Evolutionary conservation across 768 basidiomycete genomes (phyloP).

Genomic region (Termitomyces sp.): DNA sequence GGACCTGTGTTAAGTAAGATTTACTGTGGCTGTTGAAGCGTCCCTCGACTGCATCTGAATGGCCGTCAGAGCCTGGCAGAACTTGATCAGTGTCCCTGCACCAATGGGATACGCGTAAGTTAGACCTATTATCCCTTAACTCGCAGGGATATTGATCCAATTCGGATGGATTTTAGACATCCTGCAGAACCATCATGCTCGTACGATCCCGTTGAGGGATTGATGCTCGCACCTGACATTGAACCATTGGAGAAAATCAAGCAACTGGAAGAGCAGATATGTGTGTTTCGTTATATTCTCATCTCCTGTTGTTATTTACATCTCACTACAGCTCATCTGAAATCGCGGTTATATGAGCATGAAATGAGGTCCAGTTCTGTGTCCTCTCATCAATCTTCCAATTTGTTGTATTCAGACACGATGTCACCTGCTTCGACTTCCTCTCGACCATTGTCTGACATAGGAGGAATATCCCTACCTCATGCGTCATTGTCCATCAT

Average conservation of each 20-base stretch:
- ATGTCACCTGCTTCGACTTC: constrained; percentile 15
- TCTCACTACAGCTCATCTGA: constrained; percentile 52
- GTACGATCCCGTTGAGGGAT: constrained; percentile 84
- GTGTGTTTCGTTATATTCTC: constrained; percentile 31
- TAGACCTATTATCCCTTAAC: not conserved
- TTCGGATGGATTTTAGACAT: constrained; percentile 44
- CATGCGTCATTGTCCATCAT: constrained; percentile 42
- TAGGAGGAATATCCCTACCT: constrained; percentile 39
- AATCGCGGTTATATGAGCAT: constrained; percentile 57
- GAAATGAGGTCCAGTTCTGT: constrained; percentile 33
- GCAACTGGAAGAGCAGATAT: constrained; percentile 73
- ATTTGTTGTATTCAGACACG: constrained; percentile 12
- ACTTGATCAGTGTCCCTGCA: constrained; percentile 78
- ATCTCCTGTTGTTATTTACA: constrained; percentile 5
- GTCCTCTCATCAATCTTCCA: constrained; percentile 31
- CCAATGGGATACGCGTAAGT: constrained; percentile 82
- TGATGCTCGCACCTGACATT: constrained; percentile 70
- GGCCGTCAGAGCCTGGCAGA: constrained; percentile 62
- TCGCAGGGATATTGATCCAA: constrained; percentile 8
- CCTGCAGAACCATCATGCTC: constrained; percentile 83
- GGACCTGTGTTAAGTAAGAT: constrained; percentile 78
- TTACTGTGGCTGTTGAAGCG: not conserved
- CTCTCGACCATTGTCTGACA: constrained; percentile 21
- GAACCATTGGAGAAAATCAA: constrained; percentile 80
- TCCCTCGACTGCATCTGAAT: not conserved